These are phyloP conservation scores for Colletotrichum gigasporum DNA, from an alignment of 2,329 filamentous ascomycete genomes.

Conservation along the genomic window DNA sequence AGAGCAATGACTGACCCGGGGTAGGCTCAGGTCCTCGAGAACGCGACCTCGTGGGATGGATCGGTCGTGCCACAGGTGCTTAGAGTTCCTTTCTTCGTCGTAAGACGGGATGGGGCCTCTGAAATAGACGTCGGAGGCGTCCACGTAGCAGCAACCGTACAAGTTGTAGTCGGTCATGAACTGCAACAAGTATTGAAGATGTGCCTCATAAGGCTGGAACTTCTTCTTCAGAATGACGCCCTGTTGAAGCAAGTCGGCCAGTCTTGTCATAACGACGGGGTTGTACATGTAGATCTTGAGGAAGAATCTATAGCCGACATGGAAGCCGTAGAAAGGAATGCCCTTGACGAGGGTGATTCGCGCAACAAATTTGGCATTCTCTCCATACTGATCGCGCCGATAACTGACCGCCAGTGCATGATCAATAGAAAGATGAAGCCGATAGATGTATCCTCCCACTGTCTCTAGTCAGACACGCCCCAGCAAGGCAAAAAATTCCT, in stretches of 20 bases:
- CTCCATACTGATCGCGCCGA: conserved; percentile 76
- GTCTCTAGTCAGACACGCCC: conserved; percentile 1
- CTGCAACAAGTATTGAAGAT: conserved; percentile 90
- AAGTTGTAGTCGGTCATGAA: conserved; percentile 99
- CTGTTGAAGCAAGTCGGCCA: conserved; percentile 87
- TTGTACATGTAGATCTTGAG: conserved; percentile 96
- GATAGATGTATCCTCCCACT: conserved; percentile 81
- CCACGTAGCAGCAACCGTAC: conserved; percentile 90
- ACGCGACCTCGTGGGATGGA: conserved; percentile 71
- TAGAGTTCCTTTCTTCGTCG: conserved; percentile 65
- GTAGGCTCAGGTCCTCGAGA: conserved; percentile 70
- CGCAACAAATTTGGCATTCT: conserved; percentile 78
- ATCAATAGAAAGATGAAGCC: conserved; percentile 87
- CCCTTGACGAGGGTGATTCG: conserved; percentile 93
- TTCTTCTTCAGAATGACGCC: conserved; percentile 84
- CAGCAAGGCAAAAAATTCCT: not conserved
- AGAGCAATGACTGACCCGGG: conserved; percentile 85
- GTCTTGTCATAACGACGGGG: conserved; percentile 83
- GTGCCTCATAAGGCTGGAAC: conserved; percentile 94
- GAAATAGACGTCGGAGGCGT: conserved; percentile 76
- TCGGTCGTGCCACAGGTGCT: conserved; percentile 82
- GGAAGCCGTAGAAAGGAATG: conserved; percentile 93
- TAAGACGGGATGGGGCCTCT: conserved; percentile 78
- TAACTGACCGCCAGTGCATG: conserved; percentile 89
- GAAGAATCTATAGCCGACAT: conserved; percentile 90